Conservation (phyloP, 2,329 filamentous ascomycete species). For the Fonsecaea nubica region DNA sequence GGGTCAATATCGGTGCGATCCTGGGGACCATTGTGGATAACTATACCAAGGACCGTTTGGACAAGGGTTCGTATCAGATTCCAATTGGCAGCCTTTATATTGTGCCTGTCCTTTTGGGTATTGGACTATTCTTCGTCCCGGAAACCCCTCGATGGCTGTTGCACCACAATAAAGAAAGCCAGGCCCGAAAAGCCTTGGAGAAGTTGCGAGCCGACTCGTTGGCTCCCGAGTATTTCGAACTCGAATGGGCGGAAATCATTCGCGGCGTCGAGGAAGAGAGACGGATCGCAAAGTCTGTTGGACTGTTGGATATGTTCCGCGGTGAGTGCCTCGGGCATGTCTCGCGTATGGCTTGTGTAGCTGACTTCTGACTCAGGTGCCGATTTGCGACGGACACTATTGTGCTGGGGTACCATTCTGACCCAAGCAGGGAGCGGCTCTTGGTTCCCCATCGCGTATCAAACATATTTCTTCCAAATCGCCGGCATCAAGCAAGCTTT, state of each 20-base stretch:
- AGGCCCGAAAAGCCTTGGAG: slow-evolving; percentile 21
- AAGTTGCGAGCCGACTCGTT: slow-evolving; percentile 15
- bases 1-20: slow-evolving; percentile 37
- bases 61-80: slow-evolving; percentile 43
- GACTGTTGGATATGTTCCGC: slow-evolving; percentile 31
- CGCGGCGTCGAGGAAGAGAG: slow-evolving; percentile 35
- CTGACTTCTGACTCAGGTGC: slow-evolving; percentile 44
- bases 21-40: slow-evolving; percentile 39
- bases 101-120: slow-evolving; percentile 38
- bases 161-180: slow-evolving; percentile 36
- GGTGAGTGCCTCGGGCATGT: slow-evolving; percentile 14
- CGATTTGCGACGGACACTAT: slow-evolving; percentile 57
- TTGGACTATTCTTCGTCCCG: slow-evolving; percentile 42
- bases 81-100: slow-evolving; percentile 40
- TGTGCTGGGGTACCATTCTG: slow-evolving; percentile 58
- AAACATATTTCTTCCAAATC: slow-evolving; percentile 53
- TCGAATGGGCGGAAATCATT: slow-evolving; percentile 36
- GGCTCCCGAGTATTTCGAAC: slow-evolving; percentile 27
- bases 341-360: neutral
- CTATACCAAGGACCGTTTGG: slow-evolving; percentile 42
- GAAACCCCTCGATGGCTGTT: slow-evolving; percentile 43
- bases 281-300: slow-evolving; percentile 24
- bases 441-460: slow-evolving; percentile 60
- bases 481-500: slow-evolving; percentile 55
- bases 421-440: slow-evolving; percentile 55